These are phyloP conservation scores for Salix koriyanagi DNA, from an alignment of 345 rosid species.

Conservation along the genomic window DNA sequence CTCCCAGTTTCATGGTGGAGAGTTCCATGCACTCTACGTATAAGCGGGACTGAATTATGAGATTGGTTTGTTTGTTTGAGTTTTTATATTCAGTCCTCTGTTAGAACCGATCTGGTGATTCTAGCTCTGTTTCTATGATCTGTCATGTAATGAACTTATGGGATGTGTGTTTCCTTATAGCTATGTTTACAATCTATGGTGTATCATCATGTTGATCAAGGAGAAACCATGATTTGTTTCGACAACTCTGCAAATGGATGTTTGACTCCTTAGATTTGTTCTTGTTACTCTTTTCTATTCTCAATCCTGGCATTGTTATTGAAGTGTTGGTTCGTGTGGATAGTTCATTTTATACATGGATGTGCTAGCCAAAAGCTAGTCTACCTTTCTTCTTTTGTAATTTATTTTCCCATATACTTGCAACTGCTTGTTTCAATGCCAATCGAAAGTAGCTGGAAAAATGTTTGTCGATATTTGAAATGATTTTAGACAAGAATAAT, in stretches of 20 bases:
- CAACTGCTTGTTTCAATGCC: background rate
- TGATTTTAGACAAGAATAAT: background rate
- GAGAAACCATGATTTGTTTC: slow-evolving; percentile 1
- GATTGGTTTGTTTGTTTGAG: slow-evolving; percentile 17
- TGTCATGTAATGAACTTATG: slow-evolving; percentile 3
- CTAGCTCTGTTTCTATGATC: background rate
- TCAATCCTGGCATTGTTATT: background rate
- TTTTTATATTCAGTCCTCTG: background rate
- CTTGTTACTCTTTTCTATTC: background rate
- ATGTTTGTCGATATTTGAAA: background rate
- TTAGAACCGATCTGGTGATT: background rate
- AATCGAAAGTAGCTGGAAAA: background rate
- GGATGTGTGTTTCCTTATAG: slow-evolving; percentile 11
- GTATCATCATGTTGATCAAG: slow-evolving; percentile 7
- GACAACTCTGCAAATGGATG: slow-evolving; percentile 1
- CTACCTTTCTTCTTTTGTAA: background rate
- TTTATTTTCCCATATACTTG: background rate
- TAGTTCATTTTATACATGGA: background rate
- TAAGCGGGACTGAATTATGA: slow-evolving; percentile 19
- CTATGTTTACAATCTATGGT: slow-evolving; percentile 6
- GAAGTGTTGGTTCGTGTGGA: background rate
- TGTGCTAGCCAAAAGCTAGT: background rate
- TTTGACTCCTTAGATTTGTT: background rate
- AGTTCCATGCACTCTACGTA: slow-evolving; percentile 12
- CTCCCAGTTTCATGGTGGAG: background rate